Percentiles rank a stretch among this genome's conserved stretches.
These are phyloP conservation scores for Sechiopsis laciniata DNA, from an alignment of 306 rosid species.

Conservation along the genomic window DNA sequence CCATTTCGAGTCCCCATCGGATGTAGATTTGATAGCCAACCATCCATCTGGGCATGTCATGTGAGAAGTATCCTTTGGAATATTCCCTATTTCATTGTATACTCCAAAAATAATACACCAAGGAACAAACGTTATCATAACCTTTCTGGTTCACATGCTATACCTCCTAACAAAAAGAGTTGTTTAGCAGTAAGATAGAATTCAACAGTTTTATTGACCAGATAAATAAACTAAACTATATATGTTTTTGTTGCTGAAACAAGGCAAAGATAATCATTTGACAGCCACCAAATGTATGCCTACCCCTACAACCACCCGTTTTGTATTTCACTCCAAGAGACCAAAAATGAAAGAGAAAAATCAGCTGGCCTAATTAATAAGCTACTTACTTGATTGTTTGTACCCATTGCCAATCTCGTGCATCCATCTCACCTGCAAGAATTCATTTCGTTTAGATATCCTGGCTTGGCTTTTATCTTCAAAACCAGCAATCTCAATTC, in stretches of 20 bases:
- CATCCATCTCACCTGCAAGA: slow-evolving; percentile 29
- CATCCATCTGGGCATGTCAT: slow-evolving; percentile 6
- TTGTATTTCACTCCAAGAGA: slow-evolving; percentile 24
- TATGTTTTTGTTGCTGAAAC: background rate
- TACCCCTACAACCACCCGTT: slow-evolving; percentile 37
- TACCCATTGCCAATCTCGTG: slow-evolving; percentile 43
- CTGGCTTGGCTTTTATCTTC: background rate
- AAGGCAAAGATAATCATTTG: background rate
- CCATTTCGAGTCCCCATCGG: too few species aligned
- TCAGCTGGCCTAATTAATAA: slow-evolving; percentile 31
- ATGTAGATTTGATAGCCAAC: too few species aligned
- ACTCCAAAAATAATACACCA: background rate
- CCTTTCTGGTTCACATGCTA: background rate
- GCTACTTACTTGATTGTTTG: slow-evolving; percentile 32
- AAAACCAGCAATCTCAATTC: slow-evolving; percentile 1
- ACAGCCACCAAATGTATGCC: slow-evolving; percentile 42
- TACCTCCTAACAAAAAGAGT: background rate
- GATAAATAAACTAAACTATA: background rate
- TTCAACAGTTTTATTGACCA: background rate
- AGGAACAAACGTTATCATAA: background rate
- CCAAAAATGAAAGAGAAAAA: background rate
- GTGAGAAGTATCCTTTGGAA: slow-evolving; percentile 11
- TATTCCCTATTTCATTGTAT: slow-evolving; percentile 12
- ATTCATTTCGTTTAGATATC: background rate
- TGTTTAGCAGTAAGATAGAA: background rate